Evolutionary conservation across 257 asterid genomes (phyloP), one percentile per base, ranked within the genome.

Genomic region (Gynochthodes officinalis): DNA sequence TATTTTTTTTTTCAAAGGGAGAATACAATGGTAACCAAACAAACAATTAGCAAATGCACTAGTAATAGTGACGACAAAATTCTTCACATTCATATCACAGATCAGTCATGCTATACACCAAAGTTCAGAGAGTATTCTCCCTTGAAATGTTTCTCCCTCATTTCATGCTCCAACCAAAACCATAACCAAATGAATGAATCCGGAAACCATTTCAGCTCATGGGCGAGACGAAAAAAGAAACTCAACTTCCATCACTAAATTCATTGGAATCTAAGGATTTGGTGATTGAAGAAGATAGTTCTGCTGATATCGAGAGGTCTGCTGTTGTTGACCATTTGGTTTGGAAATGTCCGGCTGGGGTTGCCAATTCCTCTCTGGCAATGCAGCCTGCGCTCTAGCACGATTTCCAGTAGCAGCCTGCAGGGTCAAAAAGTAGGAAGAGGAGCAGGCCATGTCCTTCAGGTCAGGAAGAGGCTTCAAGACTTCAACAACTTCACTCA

Each of bases 381-480:
- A 69, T 11, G 82, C 73, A 6, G 52, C 78, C 75, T 86, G 90
- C 77, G 77, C 27, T 63, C 79, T 83, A 21, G 9, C 71, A 5
- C 84, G 81, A 28, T 44, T 84, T 67, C 86, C 78, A 14, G 62
- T 71, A 35, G 67, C 82, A 0, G 86, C 77, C 78, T 88, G 98
- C 88, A 86, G 79, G 0, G 92, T 81, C 83, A 88, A 90, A 60
- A 87, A 91, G 75, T 85, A 79, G 78, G 86, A 86, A 23, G 97
- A 88, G 3, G 96, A 84, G 84, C 90, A 87, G 40, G 99, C 97
- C 99, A 94, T 91, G 85, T 94, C 99, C 81, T 91, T 91, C 68
- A 91, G 96, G 81, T 82, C 85, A 15, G 97, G 97, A 78, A 94
- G 73, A 16, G 97, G 97, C 86, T 83, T 88, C 84, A 94, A 74